A percentile compares a stretch with the other conserved stretches of the same genome.
Evolutionary conservation across 1,139 yeast genomes (phyloP).

Genomic region (Zhuliangozyma parablackwelliae): DNA sequence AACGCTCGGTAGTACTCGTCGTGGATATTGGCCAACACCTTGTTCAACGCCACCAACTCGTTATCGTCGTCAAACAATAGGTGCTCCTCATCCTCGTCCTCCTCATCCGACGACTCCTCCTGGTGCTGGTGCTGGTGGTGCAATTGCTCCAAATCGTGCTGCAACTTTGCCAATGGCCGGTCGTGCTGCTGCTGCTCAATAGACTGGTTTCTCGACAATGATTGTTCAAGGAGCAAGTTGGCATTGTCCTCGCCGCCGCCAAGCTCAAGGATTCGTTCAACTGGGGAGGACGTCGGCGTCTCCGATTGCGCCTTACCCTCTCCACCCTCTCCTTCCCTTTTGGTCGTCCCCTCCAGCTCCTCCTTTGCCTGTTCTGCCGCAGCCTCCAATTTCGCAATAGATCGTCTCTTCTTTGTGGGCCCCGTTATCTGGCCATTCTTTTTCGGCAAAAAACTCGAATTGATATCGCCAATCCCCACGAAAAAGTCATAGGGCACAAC

Average conservation of each 20-base stretch:
- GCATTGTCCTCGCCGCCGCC: constrained; percentile 48
- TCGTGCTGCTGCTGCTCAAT: constrained; percentile 67
- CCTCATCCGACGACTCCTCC: constrained; percentile 12
- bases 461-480: constrained; percentile 96
- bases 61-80: constrained; percentile 75
- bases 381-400: constrained; percentile 50
- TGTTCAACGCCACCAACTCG: constrained; percentile 64
- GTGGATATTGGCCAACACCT: constrained; percentile 63
- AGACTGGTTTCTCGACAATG: constrained; percentile 52
- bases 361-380: constrained; percentile 11
- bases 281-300: constrained; percentile 33
- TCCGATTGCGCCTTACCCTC: constrained; percentile 3
- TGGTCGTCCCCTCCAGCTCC: constrained; percentile 12
- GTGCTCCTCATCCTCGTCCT: constrained; percentile 35
- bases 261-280: constrained; percentile 44
- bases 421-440: constrained; percentile 69
- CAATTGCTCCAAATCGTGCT: constrained; percentile 64
- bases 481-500: constrained; percentile 95
- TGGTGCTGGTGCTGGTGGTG: constrained; percentile 27
- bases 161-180: constrained; percentile 80
- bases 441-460: constrained; percentile 85
- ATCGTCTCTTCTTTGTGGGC: constrained; percentile 57
- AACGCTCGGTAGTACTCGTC: constrained; percentile 55
- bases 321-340: constrained; percentile 15
- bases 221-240: constrained; percentile 45